Conservation (phyloP, 2,329 filamentous ascomycete genomes). For the Colletotrichum sp. region DNA sequence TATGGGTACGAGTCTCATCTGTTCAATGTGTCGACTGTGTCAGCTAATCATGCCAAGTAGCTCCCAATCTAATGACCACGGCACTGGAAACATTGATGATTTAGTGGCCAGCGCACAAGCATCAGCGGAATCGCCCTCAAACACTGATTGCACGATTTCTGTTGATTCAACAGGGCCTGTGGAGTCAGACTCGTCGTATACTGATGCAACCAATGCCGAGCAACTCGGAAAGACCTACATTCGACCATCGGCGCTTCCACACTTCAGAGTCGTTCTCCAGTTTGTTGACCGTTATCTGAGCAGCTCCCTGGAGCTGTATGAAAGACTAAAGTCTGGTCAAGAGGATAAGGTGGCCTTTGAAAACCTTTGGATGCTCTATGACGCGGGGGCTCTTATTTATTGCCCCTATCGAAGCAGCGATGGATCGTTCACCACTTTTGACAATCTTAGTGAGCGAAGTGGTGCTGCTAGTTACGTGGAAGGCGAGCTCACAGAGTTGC, state of each 20-base stretch:
- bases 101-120: background rate
- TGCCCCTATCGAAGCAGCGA: background rate
- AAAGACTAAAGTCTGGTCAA: background rate
- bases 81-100: background rate
- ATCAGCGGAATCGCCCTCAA: background rate
- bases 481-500: background rate
- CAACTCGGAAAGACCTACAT: background rate
- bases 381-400: constrained; percentile 22
- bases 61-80: background rate
- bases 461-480: background rate
- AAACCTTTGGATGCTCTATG: constrained; percentile 32
- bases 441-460: background rate
- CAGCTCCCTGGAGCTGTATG: background rate
- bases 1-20: background rate
- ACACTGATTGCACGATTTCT: background rate
- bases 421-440: background rate
- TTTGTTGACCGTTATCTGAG: background rate
- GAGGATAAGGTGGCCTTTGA: constrained; percentile 22
- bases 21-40: background rate
- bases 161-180: background rate
- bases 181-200: too few species aligned
- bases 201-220: background rate
- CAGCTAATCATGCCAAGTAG: background rate
- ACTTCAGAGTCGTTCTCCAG: background rate
- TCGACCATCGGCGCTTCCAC: background rate